phyloP scores from a whole-genome alignment of 345 rosid species.

The Eutrema yunnanense region DNA sequence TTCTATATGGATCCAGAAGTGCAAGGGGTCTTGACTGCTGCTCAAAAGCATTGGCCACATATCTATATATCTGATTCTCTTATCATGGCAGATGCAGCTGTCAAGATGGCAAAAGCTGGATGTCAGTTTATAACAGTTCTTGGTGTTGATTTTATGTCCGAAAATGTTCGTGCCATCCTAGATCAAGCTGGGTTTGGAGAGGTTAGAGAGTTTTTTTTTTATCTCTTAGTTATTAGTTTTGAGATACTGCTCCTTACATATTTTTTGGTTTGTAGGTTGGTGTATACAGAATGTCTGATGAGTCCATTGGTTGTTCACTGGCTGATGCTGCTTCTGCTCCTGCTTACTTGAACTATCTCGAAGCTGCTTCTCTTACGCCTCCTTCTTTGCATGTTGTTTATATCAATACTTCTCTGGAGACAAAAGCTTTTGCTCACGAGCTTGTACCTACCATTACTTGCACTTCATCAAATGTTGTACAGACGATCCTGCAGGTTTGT shows the following conservation, averaged over 20 bases:
- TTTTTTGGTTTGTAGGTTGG: slow-evolving; percentile 53
- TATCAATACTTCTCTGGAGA: slow-evolving; percentile 91
- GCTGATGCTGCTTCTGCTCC: slow-evolving; percentile 96
- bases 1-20: slow-evolving; percentile 99
- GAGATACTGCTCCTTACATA: not conserved
- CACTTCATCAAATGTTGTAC: slow-evolving; percentile 94
- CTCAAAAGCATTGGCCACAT: slow-evolving; percentile 90
- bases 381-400: slow-evolving; percentile 87
- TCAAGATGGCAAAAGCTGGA: slow-evolving; percentile 89
- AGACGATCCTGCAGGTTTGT: slow-evolving; percentile 86
- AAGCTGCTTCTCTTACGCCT: slow-evolving; percentile 51
- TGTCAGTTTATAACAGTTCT: slow-evolving; percentile 80
- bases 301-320: slow-evolving; percentile 87
- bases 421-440: slow-evolving; percentile 94
- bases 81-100: slow-evolving; percentile 97
- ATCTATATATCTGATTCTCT: slow-evolving; percentile 89
- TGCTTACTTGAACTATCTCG: slow-evolving; percentile 72
- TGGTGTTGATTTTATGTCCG: slow-evolving; percentile 99
- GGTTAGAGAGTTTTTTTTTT: slow-evolving; percentile 31
- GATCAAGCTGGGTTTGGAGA: slow-evolving; percentile 87
- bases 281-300: slow-evolving; percentile 90
- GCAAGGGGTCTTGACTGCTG: slow-evolving; percentile 92
- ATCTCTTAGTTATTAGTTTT: not conserved
- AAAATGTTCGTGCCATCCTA: slow-evolving; percentile 89
- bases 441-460: slow-evolving; percentile 97